phyloP scores from a whole-genome alignment of 768 basidiomycete species.

The Mycena capillaripes region DNA sequence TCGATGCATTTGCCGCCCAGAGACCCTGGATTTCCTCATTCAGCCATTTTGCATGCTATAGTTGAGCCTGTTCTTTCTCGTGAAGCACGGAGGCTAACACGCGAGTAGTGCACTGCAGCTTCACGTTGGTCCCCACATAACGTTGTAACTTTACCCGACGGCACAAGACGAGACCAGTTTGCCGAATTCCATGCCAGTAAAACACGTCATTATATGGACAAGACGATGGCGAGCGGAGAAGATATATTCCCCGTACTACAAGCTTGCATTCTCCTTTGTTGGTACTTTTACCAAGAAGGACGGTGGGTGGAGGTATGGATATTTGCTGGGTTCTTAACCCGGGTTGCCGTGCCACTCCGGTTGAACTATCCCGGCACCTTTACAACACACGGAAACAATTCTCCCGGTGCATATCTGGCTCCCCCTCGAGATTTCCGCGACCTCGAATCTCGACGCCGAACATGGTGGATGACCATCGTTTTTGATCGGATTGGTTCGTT shows the following conservation, averaged over 20 bases:
- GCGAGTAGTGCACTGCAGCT: conserved; percentile 78
- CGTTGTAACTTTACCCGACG: conserved; percentile 77
- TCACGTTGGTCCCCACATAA: conserved; percentile 87
- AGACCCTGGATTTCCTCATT: conserved; percentile 89
- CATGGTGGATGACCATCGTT: conserved; percentile 93
- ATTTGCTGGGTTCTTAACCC: conserved; percentile 87
- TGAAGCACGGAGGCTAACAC: neutral
- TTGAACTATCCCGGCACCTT: conserved; percentile 91
- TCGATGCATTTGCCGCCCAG: conserved; percentile 86
- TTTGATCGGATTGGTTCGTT: conserved; percentile 80
- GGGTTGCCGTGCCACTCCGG: conserved; percentile 85
- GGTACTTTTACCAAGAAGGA: conserved; percentile 94
- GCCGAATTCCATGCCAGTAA: conserved; percentile 91
- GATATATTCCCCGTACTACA: conserved; percentile 91
- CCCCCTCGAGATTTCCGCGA: conserved; percentile 84
- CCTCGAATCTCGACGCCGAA: conserved; percentile 82
- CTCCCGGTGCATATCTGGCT: conserved; percentile 85
- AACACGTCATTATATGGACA: conserved; percentile 89
- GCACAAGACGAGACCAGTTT: conserved; percentile 85
- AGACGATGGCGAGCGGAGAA: conserved; percentile 90
- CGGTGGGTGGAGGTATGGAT: conserved; percentile 95
- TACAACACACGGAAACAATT: conserved; percentile 72
- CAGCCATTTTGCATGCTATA: conserved; percentile 92
- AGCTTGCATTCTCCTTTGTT: conserved; percentile 87
- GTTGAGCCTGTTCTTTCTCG: conserved; percentile 56